Percentiles rank a stretch among this genome's conserved stretches.
Conservation (phyloP, 1,284 basidiomycete species). For the Heterobasidion parviporum region DNA sequence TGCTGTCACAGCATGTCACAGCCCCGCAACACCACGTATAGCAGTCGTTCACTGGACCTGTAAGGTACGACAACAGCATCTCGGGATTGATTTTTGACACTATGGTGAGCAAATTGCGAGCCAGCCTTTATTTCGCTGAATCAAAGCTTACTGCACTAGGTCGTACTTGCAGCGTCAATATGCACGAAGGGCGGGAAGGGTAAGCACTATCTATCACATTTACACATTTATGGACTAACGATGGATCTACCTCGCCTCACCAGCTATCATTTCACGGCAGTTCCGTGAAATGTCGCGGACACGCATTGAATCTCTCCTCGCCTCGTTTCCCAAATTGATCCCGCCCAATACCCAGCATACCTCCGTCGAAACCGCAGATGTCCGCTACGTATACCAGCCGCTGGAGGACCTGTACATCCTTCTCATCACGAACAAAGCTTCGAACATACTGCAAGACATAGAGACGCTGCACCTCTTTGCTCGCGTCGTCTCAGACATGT, state of each 20-base stretch:
- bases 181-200: conserved; percentile 91
- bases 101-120: conserved; percentile 38
- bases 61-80: neutral
- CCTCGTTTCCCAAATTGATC: conserved; percentile 97
- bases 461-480: conserved; percentile 93
- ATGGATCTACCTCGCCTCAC: neutral
- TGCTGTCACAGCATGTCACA: neutral
- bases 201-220: conserved; percentile 23
- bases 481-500: conserved; percentile 90
- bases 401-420: conserved; percentile 98
- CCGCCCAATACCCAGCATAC: conserved; percentile 97
- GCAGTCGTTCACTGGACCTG: neutral
- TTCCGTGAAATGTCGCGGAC: conserved; percentile 92
- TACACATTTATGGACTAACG: neutral
- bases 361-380: conserved; percentile 86
- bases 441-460: conserved; percentile 98
- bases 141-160: conserved; percentile 36
- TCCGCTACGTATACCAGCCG: conserved; percentile 97
- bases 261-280: conserved; percentile 94
- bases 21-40: neutral
- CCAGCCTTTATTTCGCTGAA: neutral
- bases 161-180: conserved; percentile 89
- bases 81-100: neutral
- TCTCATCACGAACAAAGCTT: conserved; percentile 96
- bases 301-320: conserved; percentile 90